Evolutionary conservation across 73 alveolate species (phyloP).

Genomic region (Paramecium caudatum): DNA sequence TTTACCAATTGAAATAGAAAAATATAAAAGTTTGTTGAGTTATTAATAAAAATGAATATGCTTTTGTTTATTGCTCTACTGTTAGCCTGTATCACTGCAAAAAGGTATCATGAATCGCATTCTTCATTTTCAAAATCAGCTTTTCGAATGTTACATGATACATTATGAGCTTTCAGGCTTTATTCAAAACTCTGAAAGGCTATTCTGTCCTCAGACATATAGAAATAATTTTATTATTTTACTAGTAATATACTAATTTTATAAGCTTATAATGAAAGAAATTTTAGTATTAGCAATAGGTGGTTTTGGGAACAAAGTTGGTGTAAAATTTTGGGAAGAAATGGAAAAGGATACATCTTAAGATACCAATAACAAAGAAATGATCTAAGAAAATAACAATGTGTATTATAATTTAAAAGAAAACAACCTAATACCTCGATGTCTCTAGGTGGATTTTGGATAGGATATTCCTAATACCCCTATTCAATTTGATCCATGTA

Average conservation of each 20-base stretch:
- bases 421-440: neutral
- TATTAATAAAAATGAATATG: slow-evolving; percentile 7
- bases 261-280: slow-evolving; percentile 14
- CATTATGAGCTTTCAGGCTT: too few relatives aligned
- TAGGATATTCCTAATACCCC: neutral
- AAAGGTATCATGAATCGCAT: slow-evolving; percentile 15
- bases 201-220: too few relatives aligned
- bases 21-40: too few relatives aligned
- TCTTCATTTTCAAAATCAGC: too few relatives aligned
- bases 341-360: slow-evolving; percentile 8
- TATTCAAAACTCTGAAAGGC: too few relatives aligned
- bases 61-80: neutral
- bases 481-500: neutral
- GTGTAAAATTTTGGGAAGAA: slow-evolving; percentile 31
- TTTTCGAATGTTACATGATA: too few relatives aligned
- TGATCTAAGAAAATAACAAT: neutral
- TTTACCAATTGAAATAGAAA: too few relatives aligned
- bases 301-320: slow-evolving; percentile 15
- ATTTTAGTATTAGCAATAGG: neutral
- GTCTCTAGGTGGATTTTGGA: slow-evolving; percentile 15
- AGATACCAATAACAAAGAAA: too few relatives aligned
- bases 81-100: neutral
- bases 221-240: too few relatives aligned
- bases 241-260: too few relatives aligned
- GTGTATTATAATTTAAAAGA: neutral